Evolutionary conservation across 2,329 filamentous ascomycete species (phyloP), one percentile per base, ranked within the genome.

Genomic region (Bipolaris gigantea): DNA sequence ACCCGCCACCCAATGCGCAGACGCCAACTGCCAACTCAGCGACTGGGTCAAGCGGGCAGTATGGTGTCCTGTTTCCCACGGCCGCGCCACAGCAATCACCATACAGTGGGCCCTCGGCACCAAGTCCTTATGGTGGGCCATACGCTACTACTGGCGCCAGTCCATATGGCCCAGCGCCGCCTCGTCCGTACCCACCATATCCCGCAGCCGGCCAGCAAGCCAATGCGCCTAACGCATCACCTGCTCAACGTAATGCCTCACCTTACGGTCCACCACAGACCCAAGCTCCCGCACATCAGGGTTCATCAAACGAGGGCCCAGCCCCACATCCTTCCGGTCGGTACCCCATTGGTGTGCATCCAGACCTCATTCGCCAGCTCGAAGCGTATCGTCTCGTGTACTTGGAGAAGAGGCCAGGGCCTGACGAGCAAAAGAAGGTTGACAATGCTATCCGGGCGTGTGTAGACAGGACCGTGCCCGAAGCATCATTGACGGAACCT

Each of bases 381-480:
- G 72, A 73, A 50, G 69, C 70, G 13, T 74, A 73, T 52, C 62
- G 72, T 16, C 55, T 56, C 3, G 64, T 67, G 11, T 74, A 71
- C 54, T 59, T 72, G 11, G 57, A 67, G 34, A 57, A 57, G 8
- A 51, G 65, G 16, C 55, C 53, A 8, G 61, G 67, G 16, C 61
- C 62, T 2, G 67, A 64, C 16, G 67, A 69, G 48, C 64, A 64
- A 23, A 55, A 45, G 10, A 72, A 70, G 35, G 63, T 72, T 2
- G 66, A 73, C 54, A 73, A 73, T 44, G 69, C 69, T 2, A 72
- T 73, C 33, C 61, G 62, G 39, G 69, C 69, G 6, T 66, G 67
- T 27, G 59, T 73, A 10, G 63, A 67, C 27, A 56, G 62, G 7
- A 67, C 64, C n/a, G 62, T 67, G 16, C 55, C 61, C 8, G 48